Evolutionary conservation across 2,329 filamentous ascomycete species (phyloP).

Genomic region (Neofusicoccum sp.): DNA sequence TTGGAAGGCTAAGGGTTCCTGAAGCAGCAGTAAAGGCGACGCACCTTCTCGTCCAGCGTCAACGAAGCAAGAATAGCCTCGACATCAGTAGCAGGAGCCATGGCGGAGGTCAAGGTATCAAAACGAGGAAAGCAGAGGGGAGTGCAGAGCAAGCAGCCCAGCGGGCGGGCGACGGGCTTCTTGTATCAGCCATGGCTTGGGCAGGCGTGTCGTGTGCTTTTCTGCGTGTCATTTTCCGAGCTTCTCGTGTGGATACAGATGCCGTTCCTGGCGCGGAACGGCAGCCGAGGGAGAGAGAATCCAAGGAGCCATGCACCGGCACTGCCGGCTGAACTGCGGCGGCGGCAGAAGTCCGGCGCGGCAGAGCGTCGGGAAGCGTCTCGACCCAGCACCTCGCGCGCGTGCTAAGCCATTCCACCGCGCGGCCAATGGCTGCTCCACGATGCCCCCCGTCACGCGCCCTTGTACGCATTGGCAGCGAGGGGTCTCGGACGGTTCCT

Average conservation of each 20-base stretch:
- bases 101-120: background rate
- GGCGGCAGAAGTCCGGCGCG: background rate
- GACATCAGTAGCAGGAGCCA: slow-evolving; percentile 27
- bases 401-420: background rate
- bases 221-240: background rate
- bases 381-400: background rate
- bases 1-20: background rate
- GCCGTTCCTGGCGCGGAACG: slow-evolving; percentile 2
- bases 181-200: slow-evolving; percentile 3
- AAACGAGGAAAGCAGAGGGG: background rate
- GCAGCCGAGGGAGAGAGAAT: background rate
- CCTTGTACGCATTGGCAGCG: background rate
- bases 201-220: background rate
- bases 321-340: background rate
- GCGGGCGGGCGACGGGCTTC: background rate
- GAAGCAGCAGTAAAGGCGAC: background rate
- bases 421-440: background rate
- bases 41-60: slow-evolving; percentile 36
- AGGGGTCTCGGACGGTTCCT: background rate
- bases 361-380: background rate
- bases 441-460: background rate
- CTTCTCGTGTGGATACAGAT: background rate
- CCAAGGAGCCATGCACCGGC: background rate
- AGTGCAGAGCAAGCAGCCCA: background rate
- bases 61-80: slow-evolving; percentile 32